phyloP scores from a whole-genome alignment of 2,329 filamentous ascomycete species.

The Plectosphaerella plurivora region DNA sequence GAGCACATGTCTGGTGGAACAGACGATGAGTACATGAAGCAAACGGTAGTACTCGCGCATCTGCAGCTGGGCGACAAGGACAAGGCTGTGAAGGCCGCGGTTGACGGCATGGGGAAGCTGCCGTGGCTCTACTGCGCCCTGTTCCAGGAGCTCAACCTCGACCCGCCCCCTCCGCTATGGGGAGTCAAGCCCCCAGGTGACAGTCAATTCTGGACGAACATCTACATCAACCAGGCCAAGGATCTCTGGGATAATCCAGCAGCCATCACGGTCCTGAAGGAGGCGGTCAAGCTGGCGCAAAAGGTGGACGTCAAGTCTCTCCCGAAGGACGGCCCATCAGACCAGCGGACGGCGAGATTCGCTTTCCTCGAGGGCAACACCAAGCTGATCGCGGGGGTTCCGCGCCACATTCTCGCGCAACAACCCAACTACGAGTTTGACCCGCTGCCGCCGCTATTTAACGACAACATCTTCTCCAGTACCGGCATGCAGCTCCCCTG shows the following conservation, averaged over 20 bases:
- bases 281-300: slow-evolving; percentile 56
- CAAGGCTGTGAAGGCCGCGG: slow-evolving; percentile 61
- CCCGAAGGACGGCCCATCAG: slow-evolving; percentile 32
- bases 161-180: slow-evolving; percentile 79
- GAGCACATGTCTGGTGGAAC: slow-evolving; percentile 33
- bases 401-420: slow-evolving; percentile 57
- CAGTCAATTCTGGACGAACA: slow-evolving; percentile 61
- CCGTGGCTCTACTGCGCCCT: slow-evolving; percentile 83
- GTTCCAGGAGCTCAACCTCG: slow-evolving; percentile 75
- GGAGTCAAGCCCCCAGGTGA: slow-evolving; percentile 65
- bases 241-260: slow-evolving; percentile 83
- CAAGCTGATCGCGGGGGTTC: slow-evolving; percentile 64
- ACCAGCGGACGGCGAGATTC: slow-evolving; percentile 62
- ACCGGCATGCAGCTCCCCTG: slow-evolving; percentile 38
- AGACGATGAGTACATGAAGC: slow-evolving; percentile 63
- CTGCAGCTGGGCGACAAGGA: slow-evolving; percentile 62
- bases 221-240: slow-evolving; percentile 73
- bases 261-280: slow-evolving; percentile 62
- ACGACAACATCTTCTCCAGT: slow-evolving; percentile 46
- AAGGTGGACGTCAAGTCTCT: slow-evolving; percentile 35
- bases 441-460: slow-evolving; percentile 66
- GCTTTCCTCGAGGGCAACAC: slow-evolving; percentile 74
- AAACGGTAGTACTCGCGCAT: slow-evolving; percentile 73
- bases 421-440: slow-evolving; percentile 74
- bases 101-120: slow-evolving; percentile 63